These are phyloP conservation scores for Pelargonium myrrhifolium DNA, from an alignment of 441 rosid species.

Conservation along the genomic window DNA sequence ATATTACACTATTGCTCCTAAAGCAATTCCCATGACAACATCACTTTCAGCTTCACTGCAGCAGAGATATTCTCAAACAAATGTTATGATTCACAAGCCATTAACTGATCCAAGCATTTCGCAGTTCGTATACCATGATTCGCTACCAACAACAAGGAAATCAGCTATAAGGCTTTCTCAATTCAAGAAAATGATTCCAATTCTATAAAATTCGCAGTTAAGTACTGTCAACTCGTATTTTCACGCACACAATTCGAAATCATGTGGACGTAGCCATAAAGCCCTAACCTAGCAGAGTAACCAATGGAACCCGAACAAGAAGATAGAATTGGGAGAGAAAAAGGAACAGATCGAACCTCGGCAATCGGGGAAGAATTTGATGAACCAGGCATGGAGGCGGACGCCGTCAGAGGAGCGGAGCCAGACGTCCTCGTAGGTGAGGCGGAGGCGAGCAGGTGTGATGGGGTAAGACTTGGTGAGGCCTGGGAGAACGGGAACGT, in stretches of 20 bases:
- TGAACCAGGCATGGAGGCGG: constrained; percentile 94
- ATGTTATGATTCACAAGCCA: not conserved
- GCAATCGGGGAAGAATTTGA: constrained; percentile 73
- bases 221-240: not conserved
- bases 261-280: not conserved
- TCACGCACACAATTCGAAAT: not conserved
- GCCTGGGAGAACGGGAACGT: constrained; percentile 92
- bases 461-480: constrained; percentile 76
- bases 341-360: constrained; percentile 40
- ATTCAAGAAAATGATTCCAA: not conserved
- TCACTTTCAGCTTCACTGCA: not conserved
- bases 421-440: constrained; percentile 87
- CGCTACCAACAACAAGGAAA: too few relatives aligned
- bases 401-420: constrained; percentile 83
- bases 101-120: too few relatives aligned
- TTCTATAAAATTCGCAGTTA: not conserved
- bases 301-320: not conserved
- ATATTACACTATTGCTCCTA: not conserved
- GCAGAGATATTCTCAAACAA: not conserved
- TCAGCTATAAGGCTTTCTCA: too few relatives aligned
- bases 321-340: not conserved
- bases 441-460: constrained; percentile 73
- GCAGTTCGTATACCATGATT: too few relatives aligned
- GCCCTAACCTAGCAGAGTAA: not conserved
- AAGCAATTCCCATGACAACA: not conserved